Conservation (phyloP, 768 basidiomycete species). For the Termitomyces sp. region DNA sequence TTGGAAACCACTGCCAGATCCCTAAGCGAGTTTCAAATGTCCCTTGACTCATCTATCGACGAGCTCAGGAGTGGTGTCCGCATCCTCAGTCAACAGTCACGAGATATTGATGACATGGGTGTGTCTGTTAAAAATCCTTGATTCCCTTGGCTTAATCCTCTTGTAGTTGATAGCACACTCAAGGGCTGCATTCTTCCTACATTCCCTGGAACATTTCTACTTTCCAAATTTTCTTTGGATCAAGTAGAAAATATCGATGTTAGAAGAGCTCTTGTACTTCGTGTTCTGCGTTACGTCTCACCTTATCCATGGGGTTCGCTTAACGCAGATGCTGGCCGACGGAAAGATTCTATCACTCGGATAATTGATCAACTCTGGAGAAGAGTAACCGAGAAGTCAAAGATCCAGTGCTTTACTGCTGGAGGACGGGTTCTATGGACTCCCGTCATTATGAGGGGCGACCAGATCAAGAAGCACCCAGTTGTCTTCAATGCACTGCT, state of each 20-base stretch:
- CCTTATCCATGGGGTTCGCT: constrained; percentile 72
- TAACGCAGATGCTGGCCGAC: constrained; percentile 55
- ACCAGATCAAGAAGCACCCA: constrained; percentile 16
- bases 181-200: constrained; percentile 32
- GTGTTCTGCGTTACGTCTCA: constrained; percentile 65
- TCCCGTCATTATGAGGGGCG: constrained; percentile 35
- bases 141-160: constrained; percentile 1
- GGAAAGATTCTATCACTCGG: constrained; percentile 34
- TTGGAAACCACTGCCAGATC: constrained; percentile 25
- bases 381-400: constrained; percentile 18
- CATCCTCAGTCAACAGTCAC: constrained; percentile 27
- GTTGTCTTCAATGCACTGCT: constrained; percentile 4
- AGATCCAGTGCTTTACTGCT: constrained; percentile 35
- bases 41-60: constrained; percentile 24
- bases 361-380: constrained; percentile 48
- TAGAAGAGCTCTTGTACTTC: constrained; percentile 38
- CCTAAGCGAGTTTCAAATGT: constrained; percentile 25
- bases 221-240: constrained; percentile 30
- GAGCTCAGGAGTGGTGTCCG: constrained; percentile 32
- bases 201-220: constrained; percentile 42
- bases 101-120: constrained; percentile 44
- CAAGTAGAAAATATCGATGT: constrained; percentile 28
- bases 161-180: constrained; percentile 38
- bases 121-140: not conserved
- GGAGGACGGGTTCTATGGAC: constrained; percentile 64